phyloP scores from a whole-genome alignment of 176 grass and related monocot genomes.

The Hsuehochloa calcarea region DNA sequence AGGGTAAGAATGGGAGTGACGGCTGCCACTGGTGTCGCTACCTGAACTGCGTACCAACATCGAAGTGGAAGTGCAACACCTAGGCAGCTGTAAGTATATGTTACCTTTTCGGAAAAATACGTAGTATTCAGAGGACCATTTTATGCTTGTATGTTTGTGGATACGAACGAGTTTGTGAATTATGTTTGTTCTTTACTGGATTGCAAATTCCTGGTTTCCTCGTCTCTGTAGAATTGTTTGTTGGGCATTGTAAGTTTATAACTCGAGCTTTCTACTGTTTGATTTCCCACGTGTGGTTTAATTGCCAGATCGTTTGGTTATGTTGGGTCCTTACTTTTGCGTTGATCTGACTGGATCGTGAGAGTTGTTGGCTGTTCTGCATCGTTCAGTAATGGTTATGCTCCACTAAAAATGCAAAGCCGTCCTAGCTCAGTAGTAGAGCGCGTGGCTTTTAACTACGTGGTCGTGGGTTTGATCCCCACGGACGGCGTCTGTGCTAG shows the following conservation, averaged over 20 bases:
- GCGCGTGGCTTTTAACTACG: conserved; percentile 65
- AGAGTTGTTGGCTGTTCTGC: no score
- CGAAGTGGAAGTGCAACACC: conserved; percentile 76
- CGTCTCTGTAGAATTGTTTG: conserved; percentile 23
- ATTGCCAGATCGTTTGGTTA: neutral
- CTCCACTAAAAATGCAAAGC: neutral
- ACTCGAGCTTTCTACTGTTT: neutral
- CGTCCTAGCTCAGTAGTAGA: conserved; percentile 58
- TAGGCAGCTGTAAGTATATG: conserved; percentile 27
- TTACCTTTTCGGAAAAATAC: conserved; percentile 1
- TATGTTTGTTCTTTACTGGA: conserved; percentile 34
- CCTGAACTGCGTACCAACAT: conserved; percentile 90
- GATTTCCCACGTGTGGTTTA: neutral
- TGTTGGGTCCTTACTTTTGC: neutral
- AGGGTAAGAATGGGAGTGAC: conserved; percentile 84
- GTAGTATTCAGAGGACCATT: conserved; percentile 31
- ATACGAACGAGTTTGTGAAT: conserved; percentile 23
- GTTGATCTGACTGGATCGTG: neutral
- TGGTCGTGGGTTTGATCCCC: conserved; percentile 63
- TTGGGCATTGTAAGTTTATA: conserved; percentile 7
- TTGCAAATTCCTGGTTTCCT: neutral
- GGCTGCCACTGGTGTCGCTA: conserved; percentile 96
- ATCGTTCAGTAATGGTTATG: no score
- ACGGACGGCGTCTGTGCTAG: conserved; percentile 18
- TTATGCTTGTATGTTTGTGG: conserved; percentile 51